phyloP scores from a whole-genome alignment of 345 rosid species.

The Psidium friedrichsthalianum region DNA sequence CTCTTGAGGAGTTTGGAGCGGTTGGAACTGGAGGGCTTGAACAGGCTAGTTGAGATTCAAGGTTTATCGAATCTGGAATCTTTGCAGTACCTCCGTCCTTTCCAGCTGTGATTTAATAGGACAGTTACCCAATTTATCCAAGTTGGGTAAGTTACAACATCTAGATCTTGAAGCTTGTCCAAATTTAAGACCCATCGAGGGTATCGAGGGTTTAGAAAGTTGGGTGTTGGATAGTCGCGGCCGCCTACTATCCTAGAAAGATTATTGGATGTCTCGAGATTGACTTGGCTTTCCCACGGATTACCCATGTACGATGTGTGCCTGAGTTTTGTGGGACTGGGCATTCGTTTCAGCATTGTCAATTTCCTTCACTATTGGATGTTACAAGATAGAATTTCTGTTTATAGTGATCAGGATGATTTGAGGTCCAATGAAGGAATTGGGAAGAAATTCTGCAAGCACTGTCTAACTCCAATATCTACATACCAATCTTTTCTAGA shows the following conservation, averaged over 20 bases:
- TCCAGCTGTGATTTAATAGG: neutral
- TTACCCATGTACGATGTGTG: neutral
- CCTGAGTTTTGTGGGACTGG: neutral
- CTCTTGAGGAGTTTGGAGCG: neutral
- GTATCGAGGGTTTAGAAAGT: neutral
- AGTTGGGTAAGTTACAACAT: neutral
- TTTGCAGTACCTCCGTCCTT: neutral
- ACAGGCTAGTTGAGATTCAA: neutral
- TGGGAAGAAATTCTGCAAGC: neutral
- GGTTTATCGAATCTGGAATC: neutral
- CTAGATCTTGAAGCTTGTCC: neutral
- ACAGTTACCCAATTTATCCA: neutral
- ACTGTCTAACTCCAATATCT: neutral
- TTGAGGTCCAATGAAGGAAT: neutral
- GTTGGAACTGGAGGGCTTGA: neutral
- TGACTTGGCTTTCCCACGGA: neutral
- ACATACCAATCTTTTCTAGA: neutral
- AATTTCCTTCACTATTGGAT: neutral
- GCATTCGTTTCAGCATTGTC: neutral
- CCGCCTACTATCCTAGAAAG: neutral
- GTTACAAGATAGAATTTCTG: neutral
- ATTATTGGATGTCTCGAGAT: neutral
- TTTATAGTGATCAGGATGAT: neutral
- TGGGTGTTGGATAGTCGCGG: neutral
- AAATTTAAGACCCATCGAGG: neutral